These are phyloP conservation scores for Hypomontagnella monticulosa DNA, from an alignment of 495 filamentous ascomycete genomes.

Conservation along the genomic window DNA sequence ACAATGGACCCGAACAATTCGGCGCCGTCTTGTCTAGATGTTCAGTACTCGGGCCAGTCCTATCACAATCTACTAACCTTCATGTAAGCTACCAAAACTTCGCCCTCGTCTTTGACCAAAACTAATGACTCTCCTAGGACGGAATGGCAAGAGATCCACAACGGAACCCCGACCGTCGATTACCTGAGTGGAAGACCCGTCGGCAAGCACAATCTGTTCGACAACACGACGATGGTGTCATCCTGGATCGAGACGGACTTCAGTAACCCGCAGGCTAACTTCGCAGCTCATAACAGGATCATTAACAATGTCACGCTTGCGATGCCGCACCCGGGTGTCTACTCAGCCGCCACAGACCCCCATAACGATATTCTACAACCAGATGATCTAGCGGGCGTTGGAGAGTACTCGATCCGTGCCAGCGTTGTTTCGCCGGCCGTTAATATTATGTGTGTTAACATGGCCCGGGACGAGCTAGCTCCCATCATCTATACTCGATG, in stretches of 20 bases:
- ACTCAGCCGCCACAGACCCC: slow-evolving; percentile 65
- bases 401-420: slow-evolving; percentile 70
- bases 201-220: slow-evolving; percentile 66
- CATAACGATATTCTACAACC: slow-evolving; percentile 74
- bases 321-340: slow-evolving; percentile 75
- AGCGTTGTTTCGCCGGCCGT: slow-evolving; percentile 71
- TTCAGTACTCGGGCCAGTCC: slow-evolving; percentile 69
- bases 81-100: slow-evolving; percentile 34
- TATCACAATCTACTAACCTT: slow-evolving; percentile 51
- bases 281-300: slow-evolving; percentile 57
- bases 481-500: slow-evolving; percentile 70
- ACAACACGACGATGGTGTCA: slow-evolving; percentile 71
- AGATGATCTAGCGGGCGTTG: slow-evolving; percentile 68
- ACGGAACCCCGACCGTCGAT: slow-evolving; percentile 50
- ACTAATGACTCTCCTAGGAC: slow-evolving; percentile 57
- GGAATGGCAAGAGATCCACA: slow-evolving; percentile 59
- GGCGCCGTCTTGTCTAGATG: slow-evolving; percentile 66
- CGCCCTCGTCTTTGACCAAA: slow-evolving; percentile 57
- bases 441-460: slow-evolving; percentile 75
- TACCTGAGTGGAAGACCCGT: slow-evolving; percentile 56
- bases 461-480: slow-evolving; percentile 64
- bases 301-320: slow-evolving; percentile 79
- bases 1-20: slow-evolving; percentile 47
- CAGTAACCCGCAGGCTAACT: slow-evolving; percentile 58
- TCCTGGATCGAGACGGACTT: slow-evolving; percentile 66